Base-by-base conservation (phyloP, 805 yeast species). In the Soucietia sequanensis region DNA sequence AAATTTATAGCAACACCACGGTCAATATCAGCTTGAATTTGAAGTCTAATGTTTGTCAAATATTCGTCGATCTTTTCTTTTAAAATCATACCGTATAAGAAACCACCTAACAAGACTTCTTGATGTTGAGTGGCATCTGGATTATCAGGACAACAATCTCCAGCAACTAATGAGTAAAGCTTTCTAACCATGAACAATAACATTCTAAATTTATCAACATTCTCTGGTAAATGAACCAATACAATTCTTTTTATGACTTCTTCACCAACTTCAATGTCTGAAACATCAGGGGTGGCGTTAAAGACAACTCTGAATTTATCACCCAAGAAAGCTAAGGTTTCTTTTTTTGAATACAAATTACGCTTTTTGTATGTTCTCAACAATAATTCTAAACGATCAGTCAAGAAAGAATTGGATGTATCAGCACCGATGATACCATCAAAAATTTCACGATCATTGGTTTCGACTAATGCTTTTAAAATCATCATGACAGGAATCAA, bases 121-220 rank as follows among this genome's bases (percentile, higher is more conserved):
- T 93, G 99, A 72, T 93, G 97, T 72, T 93, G 99, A 7, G 96
- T 87, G 32, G 98, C 95, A 81, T 93, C 99, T 58, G 99, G 99
- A 66, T 93, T 93, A 62, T 93, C 99, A 12, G 96, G 91, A 34
- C 90, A 70, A 62, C 97, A 91, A 58, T 91, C 96, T 41, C 97
- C 97, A 23, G 96, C 96, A 29, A 91, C 98, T 45, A 93, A 74
- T 0, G 98, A 76, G 60, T 93, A 93, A 42, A 93, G 75, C 65
- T 93, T 93, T 72, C 98, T 80, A 52, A 93, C 81, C 98, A 93
- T 93, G 66, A 90, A 93, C 41, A 90, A 64, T 41, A 93, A 67
- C 82, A 90, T 71, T 54, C 88, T 75, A 62, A 87, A 89, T 66
- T 93, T 93, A 60, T 89, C 96, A 34, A 62, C 68, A 52, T 80